Conservation (phyloP, 2,329 filamentous ascomycete species). For the Atkinsonella hypoxylon region DNA sequence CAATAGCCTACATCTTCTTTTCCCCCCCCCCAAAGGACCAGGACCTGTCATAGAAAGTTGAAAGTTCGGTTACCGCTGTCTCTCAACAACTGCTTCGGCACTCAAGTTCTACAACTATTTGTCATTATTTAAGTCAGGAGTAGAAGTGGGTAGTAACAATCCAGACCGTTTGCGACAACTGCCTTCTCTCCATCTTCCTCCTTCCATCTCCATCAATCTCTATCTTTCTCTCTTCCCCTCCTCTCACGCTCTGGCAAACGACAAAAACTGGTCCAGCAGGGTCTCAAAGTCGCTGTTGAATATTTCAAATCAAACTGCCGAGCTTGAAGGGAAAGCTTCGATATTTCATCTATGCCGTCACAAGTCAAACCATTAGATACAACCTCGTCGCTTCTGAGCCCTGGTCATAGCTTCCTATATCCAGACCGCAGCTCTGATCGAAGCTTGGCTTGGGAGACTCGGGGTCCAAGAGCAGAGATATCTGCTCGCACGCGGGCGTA, state of each 20-base stretch:
- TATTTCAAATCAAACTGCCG: not conserved
- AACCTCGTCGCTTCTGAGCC: constrained; percentile 38
- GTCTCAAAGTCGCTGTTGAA: not conserved
- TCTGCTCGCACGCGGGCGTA: constrained; percentile 48
- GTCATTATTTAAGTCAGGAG: too few relatives aligned
- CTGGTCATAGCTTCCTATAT: constrained; percentile 45
- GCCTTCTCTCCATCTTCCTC: too few relatives aligned
- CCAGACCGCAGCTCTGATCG: constrained; percentile 38
- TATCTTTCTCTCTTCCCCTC: not conserved
- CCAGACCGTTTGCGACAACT: too few relatives aligned
- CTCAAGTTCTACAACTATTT: too few relatives aligned
- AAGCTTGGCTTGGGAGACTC: constrained; percentile 4
- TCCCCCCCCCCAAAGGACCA: too few relatives aligned
- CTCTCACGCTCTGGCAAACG: not conserved
- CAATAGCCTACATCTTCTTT: too few relatives aligned
- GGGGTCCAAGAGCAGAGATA: constrained; percentile 26
- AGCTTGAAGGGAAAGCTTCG: constrained; percentile 30
- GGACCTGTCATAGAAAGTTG: too few relatives aligned
- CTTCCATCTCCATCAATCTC: not conserved
- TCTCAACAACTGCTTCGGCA: too few relatives aligned
- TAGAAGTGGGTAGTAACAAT: too few relatives aligned
- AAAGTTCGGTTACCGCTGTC: too few relatives aligned
- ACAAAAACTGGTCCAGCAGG: not conserved
- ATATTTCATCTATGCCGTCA: constrained; percentile 40
- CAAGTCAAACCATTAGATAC: constrained; percentile 31